Evolutionary conservation across 768 basidiomycete genomes (phyloP), one percentile per base, ranked within the genome.

Genomic region (Megacollybia marginata): DNA sequence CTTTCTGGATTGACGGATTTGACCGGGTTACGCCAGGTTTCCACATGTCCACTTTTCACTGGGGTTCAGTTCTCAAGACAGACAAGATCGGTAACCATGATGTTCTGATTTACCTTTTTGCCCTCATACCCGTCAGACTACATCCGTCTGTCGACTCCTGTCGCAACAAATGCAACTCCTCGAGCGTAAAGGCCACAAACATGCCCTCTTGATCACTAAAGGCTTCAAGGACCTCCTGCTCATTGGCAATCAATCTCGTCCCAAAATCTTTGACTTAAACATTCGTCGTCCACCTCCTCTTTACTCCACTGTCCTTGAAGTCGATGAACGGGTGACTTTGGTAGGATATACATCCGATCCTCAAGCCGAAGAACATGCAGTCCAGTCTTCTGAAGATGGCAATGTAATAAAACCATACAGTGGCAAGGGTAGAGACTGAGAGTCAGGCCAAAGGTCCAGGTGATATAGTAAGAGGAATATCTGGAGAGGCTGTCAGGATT

Each of bases 101-200:
- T 33, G 4, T n/a, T 13, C 32, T 15, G 19, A 10, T 4, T 32
- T 28, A 18, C 35, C n/a, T 42, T 9, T 12, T 13, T 31, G 31
- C 12, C 35, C 28, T 44, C 6, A 54, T n/a, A 3, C 28, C 42
- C 40, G 23, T 10, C 52, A 92, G 92, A 95, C 59, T 93, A 92
- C 61, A 91, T 95, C 54, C 81, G 92, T 15, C 70, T 95, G 8
- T 92, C 90, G 1, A 96, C 94, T 0, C 97, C 95, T 0, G 92
- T 97, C 4, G 94, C 93, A 0, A 98, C 95, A 15, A 98, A 97
- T 59, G 94, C 95, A 0, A n/a, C 76, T 98, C 0, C 77, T 98
- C 6, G 95, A 98, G 59, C 83, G 95, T 44, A 94, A 95, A 65
- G 95, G 95, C 1, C 87, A 92, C 58, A 84, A 83, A 54, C 92